phyloP scores from a whole-genome alignment of 495 filamentous ascomycete genomes.

The Neurospora sp. region DNA sequence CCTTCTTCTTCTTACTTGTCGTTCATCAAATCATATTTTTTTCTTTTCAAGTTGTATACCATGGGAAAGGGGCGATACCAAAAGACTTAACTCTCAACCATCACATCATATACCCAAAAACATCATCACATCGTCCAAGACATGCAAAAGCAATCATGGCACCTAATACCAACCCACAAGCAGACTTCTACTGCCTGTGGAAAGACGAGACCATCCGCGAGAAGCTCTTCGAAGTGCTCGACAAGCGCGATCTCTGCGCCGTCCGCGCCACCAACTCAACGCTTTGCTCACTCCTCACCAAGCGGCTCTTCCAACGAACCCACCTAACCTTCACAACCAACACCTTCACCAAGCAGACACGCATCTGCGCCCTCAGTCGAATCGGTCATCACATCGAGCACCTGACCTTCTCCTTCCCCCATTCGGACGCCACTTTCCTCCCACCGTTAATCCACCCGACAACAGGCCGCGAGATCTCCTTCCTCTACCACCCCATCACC shows the following conservation, averaged over 20 bases:
- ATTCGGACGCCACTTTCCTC: conserved; percentile 61
- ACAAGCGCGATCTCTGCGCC: conserved; percentile 40
- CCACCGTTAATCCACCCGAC: conserved; percentile 62
- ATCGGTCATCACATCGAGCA: conserved; percentile 64
- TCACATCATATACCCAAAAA: neutral
- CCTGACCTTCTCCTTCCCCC: conserved; percentile 59
- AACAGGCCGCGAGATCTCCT: conserved; percentile 61
- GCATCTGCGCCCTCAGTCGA: conserved; percentile 57
- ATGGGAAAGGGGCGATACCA: neutral
- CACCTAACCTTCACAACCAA: conserved; percentile 56
- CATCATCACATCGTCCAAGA: conserved; percentile 10
- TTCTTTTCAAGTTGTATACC: neutral
- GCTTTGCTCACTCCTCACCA: conserved; percentile 42
- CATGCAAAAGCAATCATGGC: conserved; percentile 39
- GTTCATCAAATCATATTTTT: neutral
- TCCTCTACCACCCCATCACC: conserved; percentile 63
- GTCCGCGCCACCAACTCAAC: conserved; percentile 39
- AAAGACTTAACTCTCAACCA: neutral
- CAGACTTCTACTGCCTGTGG: conserved; percentile 44
- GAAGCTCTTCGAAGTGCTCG: conserved; percentile 38
- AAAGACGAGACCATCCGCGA: conserved; percentile 39
- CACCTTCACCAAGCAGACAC: conserved; percentile 57
- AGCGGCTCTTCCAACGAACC: conserved; percentile 42
- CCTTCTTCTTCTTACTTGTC: neutral
- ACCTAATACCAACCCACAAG: conserved; percentile 23